Conservation (phyloP, 768 basidiomycete species). For the Lactifluus rugatus region DNA sequence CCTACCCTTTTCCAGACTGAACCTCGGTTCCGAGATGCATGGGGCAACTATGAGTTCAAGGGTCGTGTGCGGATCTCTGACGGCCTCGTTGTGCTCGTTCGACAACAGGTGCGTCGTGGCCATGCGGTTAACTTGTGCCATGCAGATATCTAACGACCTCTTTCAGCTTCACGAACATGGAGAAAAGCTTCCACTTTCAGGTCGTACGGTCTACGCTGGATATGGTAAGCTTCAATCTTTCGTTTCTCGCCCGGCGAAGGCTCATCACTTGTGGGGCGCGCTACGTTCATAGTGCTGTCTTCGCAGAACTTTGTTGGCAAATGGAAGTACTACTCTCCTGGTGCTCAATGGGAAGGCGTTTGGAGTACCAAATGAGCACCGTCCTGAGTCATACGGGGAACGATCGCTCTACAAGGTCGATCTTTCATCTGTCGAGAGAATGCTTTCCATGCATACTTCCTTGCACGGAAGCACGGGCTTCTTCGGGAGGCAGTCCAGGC, state of each 20-base stretch:
- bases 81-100: slow-evolving; percentile 16
- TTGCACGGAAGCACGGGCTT: slow-evolving; percentile 3
- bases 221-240: too few species aligned
- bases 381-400: background rate
- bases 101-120: slow-evolving; percentile 3
- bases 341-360: slow-evolving; percentile 13
- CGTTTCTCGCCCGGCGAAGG: too few species aligned
- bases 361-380: slow-evolving; percentile 7
- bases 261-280: too few species aligned
- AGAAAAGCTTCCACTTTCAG: background rate
- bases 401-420: background rate
- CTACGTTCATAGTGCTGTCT: too few species aligned
- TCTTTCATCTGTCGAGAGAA: background rate
- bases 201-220: too few species aligned
- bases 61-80: slow-evolving; percentile 18
- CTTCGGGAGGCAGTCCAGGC: background rate
- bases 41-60: slow-evolving; percentile 7
- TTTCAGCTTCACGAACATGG: background rate
- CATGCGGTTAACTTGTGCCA: background rate
- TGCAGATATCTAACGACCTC: background rate
- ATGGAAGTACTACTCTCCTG: slow-evolving; percentile 9
- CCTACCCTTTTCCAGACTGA: slow-evolving; percentile 7
- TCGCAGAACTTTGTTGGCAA: slow-evolving; percentile 17
- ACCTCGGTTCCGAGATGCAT: background rate
- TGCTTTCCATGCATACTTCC: background rate